Evolutionary conservation across 495 filamentous ascomycete species (phyloP).

Genomic region (Pseudomonodictys pantanalensis): DNA sequence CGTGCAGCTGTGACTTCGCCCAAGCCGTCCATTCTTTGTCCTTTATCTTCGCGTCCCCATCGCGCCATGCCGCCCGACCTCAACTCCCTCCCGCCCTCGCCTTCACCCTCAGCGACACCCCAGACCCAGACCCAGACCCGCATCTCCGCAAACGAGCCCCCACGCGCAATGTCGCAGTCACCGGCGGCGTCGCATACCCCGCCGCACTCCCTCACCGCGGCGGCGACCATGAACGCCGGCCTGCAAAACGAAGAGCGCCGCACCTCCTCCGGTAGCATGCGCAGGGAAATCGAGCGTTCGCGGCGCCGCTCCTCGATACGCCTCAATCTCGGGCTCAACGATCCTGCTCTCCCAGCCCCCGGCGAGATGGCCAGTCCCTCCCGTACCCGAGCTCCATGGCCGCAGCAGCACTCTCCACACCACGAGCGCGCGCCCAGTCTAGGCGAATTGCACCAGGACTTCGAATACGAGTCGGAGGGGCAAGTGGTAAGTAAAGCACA

Average conservation of each 20-base stretch:
- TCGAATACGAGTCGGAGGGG: constrained; percentile 92
- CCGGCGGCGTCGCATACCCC: constrained; percentile 58
- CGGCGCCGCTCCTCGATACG: constrained; percentile 66
- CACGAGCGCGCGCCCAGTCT: constrained; percentile 70
- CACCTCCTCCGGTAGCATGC: constrained; percentile 56
- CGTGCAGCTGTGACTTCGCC: no score
- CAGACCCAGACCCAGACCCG: constrained; percentile 37
- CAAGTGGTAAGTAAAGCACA: constrained; percentile 88
- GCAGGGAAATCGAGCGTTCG: constrained; percentile 54
- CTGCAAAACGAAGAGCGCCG: constrained; percentile 62
- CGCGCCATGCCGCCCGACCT: constrained; percentile 63
- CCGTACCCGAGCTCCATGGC: not conserved
- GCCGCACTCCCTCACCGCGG: constrained; percentile 62
- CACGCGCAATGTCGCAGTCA: constrained; percentile 22
- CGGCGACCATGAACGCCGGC: constrained; percentile 67
- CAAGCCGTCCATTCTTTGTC: not conserved
- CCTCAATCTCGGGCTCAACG: constrained; percentile 71
- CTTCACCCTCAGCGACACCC: constrained; percentile 46
- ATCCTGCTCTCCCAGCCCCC: constrained; percentile 58
- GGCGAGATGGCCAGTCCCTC: constrained; percentile 54
- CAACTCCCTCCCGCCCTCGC: constrained; percentile 70
- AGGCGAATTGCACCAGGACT: constrained; percentile 92
- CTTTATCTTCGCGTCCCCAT: not conserved
- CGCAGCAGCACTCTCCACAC: constrained; percentile 31
- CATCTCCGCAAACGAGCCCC: constrained; percentile 19